Evolutionary conservation across 2,329 filamentous ascomycete genomes (phyloP).

Genomic region (Alternaria panax): DNA sequence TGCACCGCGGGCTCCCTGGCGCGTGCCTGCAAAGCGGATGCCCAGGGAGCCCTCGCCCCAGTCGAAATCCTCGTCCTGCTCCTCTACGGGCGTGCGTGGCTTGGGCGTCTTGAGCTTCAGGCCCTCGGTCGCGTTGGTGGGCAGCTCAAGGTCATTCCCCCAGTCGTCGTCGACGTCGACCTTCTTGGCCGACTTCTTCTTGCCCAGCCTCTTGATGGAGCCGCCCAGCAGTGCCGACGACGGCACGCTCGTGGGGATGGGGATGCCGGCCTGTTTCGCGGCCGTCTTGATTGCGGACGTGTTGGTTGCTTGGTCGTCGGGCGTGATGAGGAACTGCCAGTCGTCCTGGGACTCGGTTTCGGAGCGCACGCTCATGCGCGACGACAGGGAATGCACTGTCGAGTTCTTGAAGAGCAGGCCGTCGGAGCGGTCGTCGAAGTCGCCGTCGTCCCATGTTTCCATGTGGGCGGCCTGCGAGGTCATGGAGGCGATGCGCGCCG

Average conservation of each 20-base stretch:
- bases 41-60: conserved; percentile 94
- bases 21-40: conserved; percentile 86
- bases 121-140: conserved; percentile 42
- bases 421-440: conserved; percentile 52
- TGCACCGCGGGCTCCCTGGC: conserved; percentile 77
- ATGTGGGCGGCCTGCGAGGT: conserved; percentile 63
- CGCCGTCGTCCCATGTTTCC: conserved; percentile 70
- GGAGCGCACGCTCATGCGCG: conserved; percentile 81
- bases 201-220: conserved; percentile 87
- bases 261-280: conserved; percentile 88
- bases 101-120: conserved; percentile 54
- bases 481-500: conserved; percentile 57
- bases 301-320: conserved; percentile 84
- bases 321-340: conserved; percentile 83
- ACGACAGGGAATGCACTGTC: conserved; percentile 77
- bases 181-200: conserved; percentile 55
- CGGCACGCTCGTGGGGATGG: conserved; percentile 84
- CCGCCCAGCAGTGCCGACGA: conserved; percentile 89
- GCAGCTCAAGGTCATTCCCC: conserved; percentile 60
- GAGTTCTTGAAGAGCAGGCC: conserved; percentile 78
- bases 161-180: conserved; percentile 59
- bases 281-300: conserved; percentile 80
- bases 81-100: conserved; percentile 54
- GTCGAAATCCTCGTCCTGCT: conserved; percentile 86
- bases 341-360: conserved; percentile 83